Evolutionary conservation across 2,329 filamentous ascomycete species (phyloP).

Genomic region (Botrytis paeoniae): DNA sequence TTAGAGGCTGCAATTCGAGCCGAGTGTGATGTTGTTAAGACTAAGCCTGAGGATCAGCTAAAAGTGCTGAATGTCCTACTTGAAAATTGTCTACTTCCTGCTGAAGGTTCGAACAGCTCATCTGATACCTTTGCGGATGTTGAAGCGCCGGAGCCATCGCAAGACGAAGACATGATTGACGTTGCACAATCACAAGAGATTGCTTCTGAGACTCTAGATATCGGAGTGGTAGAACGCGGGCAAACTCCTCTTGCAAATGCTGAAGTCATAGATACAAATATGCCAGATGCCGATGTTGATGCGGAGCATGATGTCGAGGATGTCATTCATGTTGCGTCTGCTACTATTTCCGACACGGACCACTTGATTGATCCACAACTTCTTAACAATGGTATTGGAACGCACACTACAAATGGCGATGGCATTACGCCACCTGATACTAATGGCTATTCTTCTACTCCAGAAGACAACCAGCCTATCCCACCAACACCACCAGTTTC

Average conservation of each 20-base stretch:
- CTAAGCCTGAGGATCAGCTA: conserved; percentile 65
- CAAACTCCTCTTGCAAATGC: conserved; percentile 30
- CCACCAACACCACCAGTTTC: conserved; percentile 68
- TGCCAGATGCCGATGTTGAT: conserved; percentile 39
- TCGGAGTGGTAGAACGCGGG: conserved; percentile 7
- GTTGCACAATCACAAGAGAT: background rate
- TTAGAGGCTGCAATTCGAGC: conserved; percentile 73
- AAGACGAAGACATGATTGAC: conserved; percentile 39
- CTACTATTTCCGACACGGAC: conserved; percentile 23
- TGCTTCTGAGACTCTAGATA: background rate
- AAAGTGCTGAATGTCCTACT: conserved; percentile 72
- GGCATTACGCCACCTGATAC: conserved; percentile 45
- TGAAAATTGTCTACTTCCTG: conserved; percentile 55
- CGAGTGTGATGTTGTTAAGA: conserved; percentile 76
- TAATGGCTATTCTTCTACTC: conserved; percentile 43
- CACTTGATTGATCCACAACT: conserved; percentile 30
- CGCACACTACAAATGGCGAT: conserved; percentile 34
- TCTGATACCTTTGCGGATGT: conserved; percentile 10
- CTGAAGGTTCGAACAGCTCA: conserved; percentile 16
- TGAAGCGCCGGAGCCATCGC: conserved; percentile 45
- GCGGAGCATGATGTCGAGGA: conserved; percentile 27
- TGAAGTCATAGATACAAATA: conserved; percentile 35
- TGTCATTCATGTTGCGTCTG: conserved; percentile 16
- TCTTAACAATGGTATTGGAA: conserved; percentile 22
- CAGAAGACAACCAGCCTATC: conserved; percentile 25